Base-by-base conservation (phyloP, 2,329 filamentous ascomycete genomes). In the Xylariaceae sp. region DNA sequence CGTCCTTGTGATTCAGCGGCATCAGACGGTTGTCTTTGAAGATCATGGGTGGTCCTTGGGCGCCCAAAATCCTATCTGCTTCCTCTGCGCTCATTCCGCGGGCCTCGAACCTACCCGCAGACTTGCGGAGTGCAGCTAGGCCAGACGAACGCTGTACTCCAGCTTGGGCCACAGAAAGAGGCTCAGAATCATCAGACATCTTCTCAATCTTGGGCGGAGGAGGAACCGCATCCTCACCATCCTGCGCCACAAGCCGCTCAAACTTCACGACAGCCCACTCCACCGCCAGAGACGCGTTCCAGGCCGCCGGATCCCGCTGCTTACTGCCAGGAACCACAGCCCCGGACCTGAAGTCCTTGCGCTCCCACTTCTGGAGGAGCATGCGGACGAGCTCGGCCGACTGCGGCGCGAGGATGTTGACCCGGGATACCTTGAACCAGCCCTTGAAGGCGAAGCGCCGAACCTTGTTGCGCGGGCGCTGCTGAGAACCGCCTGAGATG, bases 231-330 rank as follows among this genome's bases (percentile, higher is more conserved):
- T 28, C 37, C 1, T 40, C 26, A 4, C 33, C 41, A 13, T 40
- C 30, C 33, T n/a, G n/a, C n/a, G n/a, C n/a, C n/a, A n/a, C n/a
- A n/a, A 50, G 17, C 15, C 41, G 31, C 43, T 50, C 47, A 34
- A 59, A 55, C 28, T 51, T 47, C 28, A 59, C 41, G 5, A 56
- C 50, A 7, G 53, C 54, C 56, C 55, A 59, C 32, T 54, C 48
- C 1, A 19, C 19, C 0, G 7, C 4, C 2, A 57, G 39, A 4
- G 48, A 38, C 1, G 29, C 8, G 1, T 43, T 31, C 51, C 49
- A 54, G 5, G 40, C 43, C 0, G 26, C 30, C 5, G 33, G 13
- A 9, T 47, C 36, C 16, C 49, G 42, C 9, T 27, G n/a, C n/a
- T n/a, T 3, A 8, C 15, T 32, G 9, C 18, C 17, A 3, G 41